phyloP scores from a whole-genome alignment of 306 rosid genomes.

The Oxytropis ochrocephala region DNA sequence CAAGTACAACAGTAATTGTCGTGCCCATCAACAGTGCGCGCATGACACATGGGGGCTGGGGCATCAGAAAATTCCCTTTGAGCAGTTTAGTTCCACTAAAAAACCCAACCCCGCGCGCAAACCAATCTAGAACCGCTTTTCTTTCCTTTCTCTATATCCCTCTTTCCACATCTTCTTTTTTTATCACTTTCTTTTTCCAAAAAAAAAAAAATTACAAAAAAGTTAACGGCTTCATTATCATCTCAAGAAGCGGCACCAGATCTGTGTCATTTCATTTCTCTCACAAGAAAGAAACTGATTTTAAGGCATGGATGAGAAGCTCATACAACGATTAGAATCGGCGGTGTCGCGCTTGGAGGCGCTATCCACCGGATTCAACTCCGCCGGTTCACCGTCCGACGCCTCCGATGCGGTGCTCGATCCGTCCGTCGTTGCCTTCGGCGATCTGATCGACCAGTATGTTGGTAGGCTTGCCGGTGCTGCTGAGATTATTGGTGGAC shows the following conservation, averaged over 20 bases:
- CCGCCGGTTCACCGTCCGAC: constrained; percentile 20
- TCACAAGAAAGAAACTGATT: background rate
- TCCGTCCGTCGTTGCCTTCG: constrained; percentile 65
- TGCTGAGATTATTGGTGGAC: constrained; percentile 84
- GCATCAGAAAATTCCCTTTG: background rate
- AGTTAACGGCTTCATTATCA: constrained; percentile 24
- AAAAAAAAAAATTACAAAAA: background rate
- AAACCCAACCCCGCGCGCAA: constrained; percentile 14
- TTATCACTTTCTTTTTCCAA: background rate
- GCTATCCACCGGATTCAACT: constrained; percentile 31
- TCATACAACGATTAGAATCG: constrained; percentile 72
- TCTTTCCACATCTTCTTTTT: background rate
- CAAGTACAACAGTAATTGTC: no score
- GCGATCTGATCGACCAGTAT: constrained; percentile 47
- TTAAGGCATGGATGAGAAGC: constrained; percentile 62
- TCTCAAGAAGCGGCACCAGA: constrained; percentile 18
- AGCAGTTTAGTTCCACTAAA: background rate
- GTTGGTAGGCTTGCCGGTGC: constrained; percentile 46
- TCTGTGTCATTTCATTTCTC: constrained; percentile 31
- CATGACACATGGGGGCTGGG: constrained; percentile 36
- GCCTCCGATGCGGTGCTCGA: constrained; percentile 32
- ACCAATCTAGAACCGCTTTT: background rate
- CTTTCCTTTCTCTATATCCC: background rate
- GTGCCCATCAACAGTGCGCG: no score
- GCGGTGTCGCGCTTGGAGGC: constrained; percentile 78